Percentiles rank a stretch among this genome's conserved stretches.
Evolutionary conservation across 2,329 filamentous ascomycete species (phyloP).

Genomic region (Hymenoscyphus scutula): DNA sequence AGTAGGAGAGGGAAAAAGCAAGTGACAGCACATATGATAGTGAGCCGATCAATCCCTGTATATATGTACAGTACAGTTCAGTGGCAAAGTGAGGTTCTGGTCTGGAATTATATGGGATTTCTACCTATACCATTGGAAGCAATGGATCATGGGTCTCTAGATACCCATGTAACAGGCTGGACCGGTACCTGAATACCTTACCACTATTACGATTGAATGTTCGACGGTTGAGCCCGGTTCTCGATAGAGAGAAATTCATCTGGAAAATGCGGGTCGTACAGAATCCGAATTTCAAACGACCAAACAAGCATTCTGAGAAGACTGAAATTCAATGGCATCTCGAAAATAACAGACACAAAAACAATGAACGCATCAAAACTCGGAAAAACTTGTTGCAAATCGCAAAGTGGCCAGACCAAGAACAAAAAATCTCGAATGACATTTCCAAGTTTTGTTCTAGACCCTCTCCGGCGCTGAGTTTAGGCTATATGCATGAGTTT

Average conservation of each 20-base stretch:
- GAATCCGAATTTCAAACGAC: too few species aligned
- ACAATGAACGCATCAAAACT: not conserved
- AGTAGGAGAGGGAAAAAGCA: too few species aligned
- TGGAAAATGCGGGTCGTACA: not conserved
- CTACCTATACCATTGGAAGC: not conserved
- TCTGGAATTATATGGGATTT: not conserved
- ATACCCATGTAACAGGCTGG: not conserved
- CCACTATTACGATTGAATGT: too few species aligned
- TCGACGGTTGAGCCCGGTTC: not conserved
- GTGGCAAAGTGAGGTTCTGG: not conserved
- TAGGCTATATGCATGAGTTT: constrained; percentile 4
- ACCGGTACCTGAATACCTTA: not conserved
- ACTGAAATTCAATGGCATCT: not conserved
- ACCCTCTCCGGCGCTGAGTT: not conserved
- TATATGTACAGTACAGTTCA: not conserved
- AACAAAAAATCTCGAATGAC: not conserved
- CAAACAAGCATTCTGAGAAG: not conserved
- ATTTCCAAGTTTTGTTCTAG: constrained; percentile 1
- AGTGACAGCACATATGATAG: too few species aligned
- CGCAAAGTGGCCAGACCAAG: not conserved
- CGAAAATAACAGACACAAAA: not conserved
- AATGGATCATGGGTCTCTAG: not conserved
- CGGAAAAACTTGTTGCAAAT: not conserved
- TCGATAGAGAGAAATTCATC: not conserved
- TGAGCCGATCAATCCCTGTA: not conserved